Evolutionary conservation across 495 filamentous ascomycete species (phyloP), one percentile per base, ranked within the genome.

Genomic region (Pyronema domesticum): DNA sequence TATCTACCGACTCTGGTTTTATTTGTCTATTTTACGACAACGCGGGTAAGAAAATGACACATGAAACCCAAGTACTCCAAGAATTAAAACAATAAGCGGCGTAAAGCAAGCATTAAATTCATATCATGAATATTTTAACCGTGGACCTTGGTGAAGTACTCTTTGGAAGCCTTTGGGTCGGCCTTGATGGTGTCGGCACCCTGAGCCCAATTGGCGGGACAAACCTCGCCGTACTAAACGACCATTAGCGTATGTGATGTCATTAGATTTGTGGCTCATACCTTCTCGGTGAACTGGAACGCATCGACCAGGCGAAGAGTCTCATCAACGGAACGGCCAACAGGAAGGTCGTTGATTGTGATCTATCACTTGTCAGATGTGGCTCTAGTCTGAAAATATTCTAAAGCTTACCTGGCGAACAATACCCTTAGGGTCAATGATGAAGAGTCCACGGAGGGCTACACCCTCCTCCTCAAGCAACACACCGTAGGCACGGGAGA

Each of bases 211-310:
- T 76, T 75, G 45, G 74, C 73, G 18, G 74, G 74, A 64, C 74
- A 76, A 56, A 75, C 74, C 64, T 79, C 76, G 52, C 76, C 76
- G 53, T 73, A 75, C 66, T 64, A 40, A 46, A 14, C 33, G 7
- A 14, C 35, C 11, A 46, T 54, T 53, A 53, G 35, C 50, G 10
- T 18, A 51, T 33, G 34, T 34, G 48, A 51, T n/a, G 34, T n/a
- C 18, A 35, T 37, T 3, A 23, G 45, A 10, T 15, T 14, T 23
- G 45, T 15, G 13, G 17, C 4, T 34, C 37, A 44, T 54, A 64
- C 62, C 62, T 79, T 72, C 54, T 79, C 76, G 56, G 74, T 76
- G 67, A 78, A 78, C 60, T 76, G 70, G 67, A 79, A 77, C 13
- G 76, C 76, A 59, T 79, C 71, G 55, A 79, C 66, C 35, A 79